Conservation (phyloP, 163 green algal genomes). For the Chloromonas sp. region DNA sequence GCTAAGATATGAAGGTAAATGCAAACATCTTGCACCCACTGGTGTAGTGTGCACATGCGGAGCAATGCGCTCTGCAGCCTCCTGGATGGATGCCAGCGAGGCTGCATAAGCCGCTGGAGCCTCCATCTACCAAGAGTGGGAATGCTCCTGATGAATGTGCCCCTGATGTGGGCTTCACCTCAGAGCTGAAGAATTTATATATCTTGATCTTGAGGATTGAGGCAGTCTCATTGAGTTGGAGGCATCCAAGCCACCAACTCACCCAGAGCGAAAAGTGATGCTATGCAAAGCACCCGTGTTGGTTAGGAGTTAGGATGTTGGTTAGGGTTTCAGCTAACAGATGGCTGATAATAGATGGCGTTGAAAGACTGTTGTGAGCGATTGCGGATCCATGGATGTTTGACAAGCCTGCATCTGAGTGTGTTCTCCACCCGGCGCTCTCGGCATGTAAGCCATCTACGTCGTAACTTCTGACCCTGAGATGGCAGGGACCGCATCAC, state of each 20-base stretch:
- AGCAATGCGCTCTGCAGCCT: constrained; percentile 28
- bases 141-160: background rate
- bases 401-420: background rate
- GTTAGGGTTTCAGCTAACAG: too few species aligned
- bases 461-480: too few species aligned
- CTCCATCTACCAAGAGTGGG: background rate
- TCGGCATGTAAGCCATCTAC: too few species aligned
- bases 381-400: background rate
- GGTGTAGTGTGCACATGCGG: constrained; percentile 32
- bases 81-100: constrained; percentile 24
- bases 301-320: too few species aligned
- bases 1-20: background rate
- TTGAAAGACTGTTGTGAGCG: too few species aligned
- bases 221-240: too few species aligned
- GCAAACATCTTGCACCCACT: constrained; percentile 6
- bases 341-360: too few species aligned
- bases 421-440: background rate
- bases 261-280: background rate
- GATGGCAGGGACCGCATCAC: too few species aligned
- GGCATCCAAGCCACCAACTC: background rate
- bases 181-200: background rate
- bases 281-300: too few species aligned
- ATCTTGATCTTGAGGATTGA: background rate
- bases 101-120: constrained; percentile 13
- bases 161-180: background rate